Evolutionary conservation across 225 moss, liverwort and hornwort genomes (phyloP).

Genomic region (Thuidium tamariscinum): DNA sequence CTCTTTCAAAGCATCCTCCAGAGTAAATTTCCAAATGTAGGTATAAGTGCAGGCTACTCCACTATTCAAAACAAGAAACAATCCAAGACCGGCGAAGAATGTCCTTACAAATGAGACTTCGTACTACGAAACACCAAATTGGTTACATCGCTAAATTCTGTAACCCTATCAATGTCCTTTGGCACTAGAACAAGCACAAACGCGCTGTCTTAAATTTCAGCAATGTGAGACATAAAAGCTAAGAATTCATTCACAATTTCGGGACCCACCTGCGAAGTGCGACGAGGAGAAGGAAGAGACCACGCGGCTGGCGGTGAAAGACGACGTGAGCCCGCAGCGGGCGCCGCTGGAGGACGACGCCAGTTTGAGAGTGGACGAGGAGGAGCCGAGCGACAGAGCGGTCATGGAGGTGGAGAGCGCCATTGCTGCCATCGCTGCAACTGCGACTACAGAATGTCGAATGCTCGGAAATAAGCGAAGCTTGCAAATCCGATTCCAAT

Average conservation of each 20-base stretch:
- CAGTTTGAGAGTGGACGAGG: neutral
- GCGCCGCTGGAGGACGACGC: neutral
- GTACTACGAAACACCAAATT: neutral
- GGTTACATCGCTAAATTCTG: neutral
- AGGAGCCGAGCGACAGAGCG: constrained; percentile 29
- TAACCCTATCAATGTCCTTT: neutral
- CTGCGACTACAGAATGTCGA: neutral
- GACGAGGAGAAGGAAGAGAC: constrained; percentile 73
- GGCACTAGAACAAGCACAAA: neutral
- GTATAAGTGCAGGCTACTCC: too few relatives aligned
- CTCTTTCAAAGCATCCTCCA: neutral
- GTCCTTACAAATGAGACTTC: neutral
- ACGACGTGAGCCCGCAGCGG: constrained; percentile 50
- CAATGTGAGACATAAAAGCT: neutral
- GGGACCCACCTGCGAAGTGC: constrained; percentile 55
- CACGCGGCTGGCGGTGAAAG: constrained; percentile 59
- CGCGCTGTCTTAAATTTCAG: neutral
- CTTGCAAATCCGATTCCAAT: neutral
- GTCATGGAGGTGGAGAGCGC: constrained; percentile 48
- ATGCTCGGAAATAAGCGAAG: neutral
- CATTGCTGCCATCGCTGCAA: constrained; percentile 29
- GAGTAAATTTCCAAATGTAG: neutral
- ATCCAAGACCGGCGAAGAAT: neutral
- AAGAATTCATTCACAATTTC: neutral
- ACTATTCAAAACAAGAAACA: neutral